These are phyloP conservation scores for Nepenthes alata DNA, from an alignment of 179 eudicot genomes.

Conservation along the genomic window DNA sequence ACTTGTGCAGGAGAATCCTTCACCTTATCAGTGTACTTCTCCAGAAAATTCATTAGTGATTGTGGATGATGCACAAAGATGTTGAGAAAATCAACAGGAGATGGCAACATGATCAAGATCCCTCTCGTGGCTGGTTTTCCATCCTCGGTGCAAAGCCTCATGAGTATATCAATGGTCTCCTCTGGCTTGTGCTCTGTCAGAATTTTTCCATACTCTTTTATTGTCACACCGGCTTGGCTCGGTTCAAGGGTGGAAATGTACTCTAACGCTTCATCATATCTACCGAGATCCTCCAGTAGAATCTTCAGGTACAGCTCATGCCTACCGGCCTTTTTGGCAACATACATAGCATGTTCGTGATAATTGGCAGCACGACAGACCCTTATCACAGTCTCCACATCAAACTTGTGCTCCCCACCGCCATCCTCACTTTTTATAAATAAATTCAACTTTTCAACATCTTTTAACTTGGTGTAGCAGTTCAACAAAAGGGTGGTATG, in stretches of 20 bases:
- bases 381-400: slow-evolving; percentile 93
- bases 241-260: slow-evolving; percentile 81
- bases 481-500: slow-evolving; percentile 90
- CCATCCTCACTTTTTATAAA: slow-evolving; percentile 89
- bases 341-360: slow-evolving; percentile 99
- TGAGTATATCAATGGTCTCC: slow-evolving; percentile 71
- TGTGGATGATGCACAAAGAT: slow-evolving; percentile 80
- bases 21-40: slow-evolving; percentile 73
- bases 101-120: slow-evolving; percentile 66
- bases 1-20: slow-evolving; percentile 92
- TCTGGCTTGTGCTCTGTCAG: slow-evolving; percentile 82
- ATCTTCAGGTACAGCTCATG: slow-evolving; percentile 94
- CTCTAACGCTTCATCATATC: slow-evolving; percentile 84
- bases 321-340: slow-evolving; percentile 89
- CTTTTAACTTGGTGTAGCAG: slow-evolving; percentile 92
- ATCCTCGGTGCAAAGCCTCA: slow-evolving; percentile 92
- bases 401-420: slow-evolving; percentile 72
- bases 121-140: slow-evolving; percentile 43
- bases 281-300: slow-evolving; percentile 82
- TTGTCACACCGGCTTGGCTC: slow-evolving; percentile 85
- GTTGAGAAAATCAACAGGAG: slow-evolving; percentile 92
- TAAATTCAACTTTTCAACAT: slow-evolving; percentile 73
- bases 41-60: slow-evolving; percentile 82
- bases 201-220: slow-evolving; percentile 87
- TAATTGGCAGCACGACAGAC: slow-evolving; percentile 94